Evolutionary conservation across 2,329 filamentous ascomycete species (phyloP), one percentile per base, ranked within the genome.

Genomic region (Fusarium staphyleae): DNA sequence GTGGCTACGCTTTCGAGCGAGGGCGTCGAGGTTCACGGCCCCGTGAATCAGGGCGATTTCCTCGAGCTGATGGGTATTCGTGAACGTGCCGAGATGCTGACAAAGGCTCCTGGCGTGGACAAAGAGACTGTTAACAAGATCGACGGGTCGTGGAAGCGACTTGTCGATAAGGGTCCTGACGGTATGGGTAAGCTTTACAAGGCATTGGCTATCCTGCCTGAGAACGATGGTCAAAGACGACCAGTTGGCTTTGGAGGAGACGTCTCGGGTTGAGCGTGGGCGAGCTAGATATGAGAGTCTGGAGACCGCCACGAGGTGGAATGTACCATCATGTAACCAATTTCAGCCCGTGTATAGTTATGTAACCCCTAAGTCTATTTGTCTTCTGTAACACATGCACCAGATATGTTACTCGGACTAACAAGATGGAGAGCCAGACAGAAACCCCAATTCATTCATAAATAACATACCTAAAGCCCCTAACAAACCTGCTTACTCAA

Each of bases 131-230:
- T 76, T 24, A 79, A 78, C 62, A 84, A 85, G 44, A 79, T 97
- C 26, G 86, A 91, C 60, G 83, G 79, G 57, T 87, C 89, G 0
- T 96, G 91, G 85, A 88, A 85, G 75, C 81, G 95, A 56, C 77
- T 99, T 44, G 85, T 97, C n/a, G 93, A 96, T 72, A 81, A 86
- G 34, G 88, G 90, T 0, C 88, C 87, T 2, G 86, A 85, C 44
- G 93, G 92, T 0, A 99, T 99, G 95, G 95, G 95, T 0, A 93
- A 88, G 76, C 78, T 96, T 16, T 99, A 99, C 73, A 97, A 98
- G 76, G 93, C 86, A 18, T 81, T 99, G 81, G 90, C 93, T 11
- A 91, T 99, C 66, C 70, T 98, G 66, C 95, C 95, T 0, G 89
- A 93, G 73, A 90, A 89, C 60, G 82, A 81, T 29, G 87, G 89